A percentile compares a stretch with the other conserved stretches of the same genome.
Conservation (phyloP, 495 filamentous ascomycete species). For the Oidiodendron maius region DNA sequence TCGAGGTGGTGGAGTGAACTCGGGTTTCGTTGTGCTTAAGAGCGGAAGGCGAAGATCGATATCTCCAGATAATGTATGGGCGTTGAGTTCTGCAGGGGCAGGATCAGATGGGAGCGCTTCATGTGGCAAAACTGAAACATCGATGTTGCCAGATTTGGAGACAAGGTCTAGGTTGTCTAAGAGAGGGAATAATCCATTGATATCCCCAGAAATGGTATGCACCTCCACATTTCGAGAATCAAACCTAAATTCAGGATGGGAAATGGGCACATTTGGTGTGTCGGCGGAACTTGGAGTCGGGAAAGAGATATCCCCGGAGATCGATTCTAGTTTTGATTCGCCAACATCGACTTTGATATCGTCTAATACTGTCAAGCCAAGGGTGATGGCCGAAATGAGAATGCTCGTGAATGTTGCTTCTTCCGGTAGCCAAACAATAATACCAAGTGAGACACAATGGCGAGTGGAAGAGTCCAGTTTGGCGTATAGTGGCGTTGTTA, state of each 20-base stretch:
- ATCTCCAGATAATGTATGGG: constrained; percentile 14
- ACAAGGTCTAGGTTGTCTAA: constrained; percentile 4
- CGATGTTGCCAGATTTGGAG: constrained; percentile 12
- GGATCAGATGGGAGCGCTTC: constrained; percentile 1
- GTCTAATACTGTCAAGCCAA: constrained; percentile 14
- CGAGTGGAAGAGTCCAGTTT: not conserved
- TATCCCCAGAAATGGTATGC: constrained; percentile 11
- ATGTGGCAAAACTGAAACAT: constrained; percentile 8
- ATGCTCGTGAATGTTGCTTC: constrained; percentile 12
- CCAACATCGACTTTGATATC: constrained; percentile 17
- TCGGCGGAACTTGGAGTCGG: not conserved
- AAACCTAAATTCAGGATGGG: not conserved
- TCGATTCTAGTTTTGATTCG: constrained; percentile 10
- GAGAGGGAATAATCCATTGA: constrained; percentile 8
- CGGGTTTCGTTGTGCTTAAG: not conserved
- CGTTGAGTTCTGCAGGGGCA: constrained; percentile 9
- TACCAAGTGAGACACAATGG: constrained; percentile 19
- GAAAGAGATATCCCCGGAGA: constrained; percentile 15
- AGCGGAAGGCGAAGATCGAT: constrained; percentile 14
- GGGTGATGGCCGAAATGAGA: constrained; percentile 10
- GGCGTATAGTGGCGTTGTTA: constrained; percentile 16
- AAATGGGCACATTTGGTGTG: not conserved
- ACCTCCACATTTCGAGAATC: constrained; percentile 14
- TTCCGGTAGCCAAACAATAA: constrained; percentile 21
- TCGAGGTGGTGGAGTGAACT: constrained; percentile 13